These are phyloP conservation scores for Teunomyces panamensis DNA, from an alignment of 805 yeast genomes.

Conservation along the genomic window DNA sequence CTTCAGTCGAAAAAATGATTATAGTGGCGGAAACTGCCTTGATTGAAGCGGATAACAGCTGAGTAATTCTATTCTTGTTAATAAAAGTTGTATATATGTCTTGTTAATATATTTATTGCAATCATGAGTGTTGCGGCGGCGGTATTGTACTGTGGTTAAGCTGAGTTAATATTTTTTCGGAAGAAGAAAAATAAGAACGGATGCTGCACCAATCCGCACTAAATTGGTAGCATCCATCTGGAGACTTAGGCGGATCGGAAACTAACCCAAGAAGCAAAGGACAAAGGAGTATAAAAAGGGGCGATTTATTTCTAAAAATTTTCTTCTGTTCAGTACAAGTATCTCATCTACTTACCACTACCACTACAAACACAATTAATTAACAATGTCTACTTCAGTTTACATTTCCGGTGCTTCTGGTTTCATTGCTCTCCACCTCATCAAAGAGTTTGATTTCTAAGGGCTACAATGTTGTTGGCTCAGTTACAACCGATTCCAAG, in stretches of 20 bases:
- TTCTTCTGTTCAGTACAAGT: no score
- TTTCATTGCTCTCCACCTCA: slow-evolving; percentile 27
- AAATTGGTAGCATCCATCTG: no score
- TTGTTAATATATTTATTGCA: slow-evolving; percentile 1
- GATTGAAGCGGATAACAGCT: slow-evolving; percentile 33
- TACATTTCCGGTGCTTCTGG: slow-evolving; percentile 34
- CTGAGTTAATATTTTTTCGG: no score
- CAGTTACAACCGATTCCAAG: slow-evolving; percentile 23
- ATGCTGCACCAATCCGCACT: no score
- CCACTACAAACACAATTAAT: not conserved
- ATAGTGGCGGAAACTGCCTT: slow-evolving; percentile 52
- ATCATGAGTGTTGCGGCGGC: no score
- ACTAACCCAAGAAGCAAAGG: no score
- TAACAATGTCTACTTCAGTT: slow-evolving; percentile 10
- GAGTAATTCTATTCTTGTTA: slow-evolving; percentile 1
- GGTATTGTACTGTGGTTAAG: no score
- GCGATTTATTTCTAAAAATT: no score
- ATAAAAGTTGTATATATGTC: slow-evolving; percentile 5
- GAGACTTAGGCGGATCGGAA: no score
- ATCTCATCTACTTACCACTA: no score
- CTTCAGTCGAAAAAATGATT: slow-evolving; percentile 73
- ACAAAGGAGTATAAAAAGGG: no score
- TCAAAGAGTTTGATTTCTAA: slow-evolving; percentile 18
- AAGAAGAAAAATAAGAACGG: no score
- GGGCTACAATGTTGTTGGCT: slow-evolving; percentile 23